phyloP scores from a whole-genome alignment of 257 asterid genomes.

The Solanum arcanum region DNA sequence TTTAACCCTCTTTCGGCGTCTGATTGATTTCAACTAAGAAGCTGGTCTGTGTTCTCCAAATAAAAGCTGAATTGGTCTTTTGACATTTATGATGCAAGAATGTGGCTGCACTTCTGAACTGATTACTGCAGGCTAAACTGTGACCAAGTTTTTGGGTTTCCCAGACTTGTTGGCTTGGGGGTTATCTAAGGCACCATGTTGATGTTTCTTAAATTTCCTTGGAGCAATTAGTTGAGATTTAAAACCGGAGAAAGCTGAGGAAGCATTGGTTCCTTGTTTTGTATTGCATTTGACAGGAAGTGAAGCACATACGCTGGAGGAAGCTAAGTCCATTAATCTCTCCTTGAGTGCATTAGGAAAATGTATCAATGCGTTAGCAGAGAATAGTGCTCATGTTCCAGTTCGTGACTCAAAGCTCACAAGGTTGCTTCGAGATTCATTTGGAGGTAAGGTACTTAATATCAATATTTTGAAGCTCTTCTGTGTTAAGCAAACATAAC shows the following conservation, averaged over 20 bases:
- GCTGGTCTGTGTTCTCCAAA: not conserved
- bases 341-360: constrained; percentile 86
- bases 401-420: constrained; percentile 92
- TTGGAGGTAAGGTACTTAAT: constrained; percentile 58
- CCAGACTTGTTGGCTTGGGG: not conserved
- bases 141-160: not conserved
- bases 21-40: not conserved
- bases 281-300: constrained; percentile 43
- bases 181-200: not conserved
- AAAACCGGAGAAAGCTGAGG: not conserved
- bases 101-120: not conserved
- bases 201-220: not conserved
- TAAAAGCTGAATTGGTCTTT: not conserved
- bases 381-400: constrained; percentile 84
- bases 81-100: not conserved
- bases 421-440: constrained; percentile 85
- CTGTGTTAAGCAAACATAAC: not conserved
- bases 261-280: not conserved
- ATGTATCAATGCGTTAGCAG: constrained; percentile 93
- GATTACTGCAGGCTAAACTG: not conserved
- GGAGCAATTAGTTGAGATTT: not conserved
- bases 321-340: constrained; percentile 84
- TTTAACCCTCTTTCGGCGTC: not conserved
- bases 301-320: constrained; percentile 75
- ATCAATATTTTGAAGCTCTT: not conserved